Evolutionary conservation across 2,329 filamentous ascomycete genomes (phyloP).

Genomic region (Diplodia sapinea): DNA sequence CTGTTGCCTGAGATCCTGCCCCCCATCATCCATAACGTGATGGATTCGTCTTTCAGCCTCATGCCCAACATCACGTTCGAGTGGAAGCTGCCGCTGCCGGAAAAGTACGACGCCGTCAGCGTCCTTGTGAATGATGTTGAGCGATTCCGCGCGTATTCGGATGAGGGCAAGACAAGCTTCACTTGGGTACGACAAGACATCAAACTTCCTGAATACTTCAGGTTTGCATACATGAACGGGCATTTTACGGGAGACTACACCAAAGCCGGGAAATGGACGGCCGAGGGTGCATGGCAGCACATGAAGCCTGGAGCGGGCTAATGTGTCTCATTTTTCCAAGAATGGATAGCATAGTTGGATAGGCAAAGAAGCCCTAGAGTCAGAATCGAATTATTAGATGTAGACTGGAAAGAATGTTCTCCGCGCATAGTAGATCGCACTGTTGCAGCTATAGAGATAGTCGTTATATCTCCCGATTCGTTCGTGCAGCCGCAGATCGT

Average conservation of each 20-base stretch:
- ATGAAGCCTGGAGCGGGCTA: slow-evolving; percentile 66
- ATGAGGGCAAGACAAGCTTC: slow-evolving; percentile 61
- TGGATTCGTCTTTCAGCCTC: slow-evolving; percentile 52
- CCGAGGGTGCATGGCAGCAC: slow-evolving; percentile 67
- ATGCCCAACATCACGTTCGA: slow-evolving; percentile 68
- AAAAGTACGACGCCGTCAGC: slow-evolving; percentile 73
- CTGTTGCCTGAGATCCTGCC: slow-evolving; percentile 60
- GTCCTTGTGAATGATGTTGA: slow-evolving; percentile 87
- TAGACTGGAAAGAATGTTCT: not conserved
- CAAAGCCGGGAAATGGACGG: slow-evolving; percentile 73
- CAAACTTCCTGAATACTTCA: slow-evolving; percentile 70
- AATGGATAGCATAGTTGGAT: not conserved
- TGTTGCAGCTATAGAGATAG: not conserved
- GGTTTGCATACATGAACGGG: slow-evolving; percentile 76
- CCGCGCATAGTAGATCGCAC: no score
- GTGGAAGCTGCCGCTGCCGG: slow-evolving; percentile 54
- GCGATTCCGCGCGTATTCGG: slow-evolving; percentile 72
- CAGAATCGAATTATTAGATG: slow-evolving; percentile 1
- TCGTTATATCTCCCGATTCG: not conserved
- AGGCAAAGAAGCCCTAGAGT: slow-evolving; percentile 5
- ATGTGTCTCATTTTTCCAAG: not conserved
- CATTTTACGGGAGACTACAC: slow-evolving; percentile 72
- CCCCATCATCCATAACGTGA: slow-evolving; percentile 55
- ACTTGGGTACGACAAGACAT: slow-evolving; percentile 60
- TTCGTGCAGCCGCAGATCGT: not conserved